Base-by-base conservation (phyloP, 2,329 filamentous ascomycete genomes). In the Dothiorella sarmentorum region DNA sequence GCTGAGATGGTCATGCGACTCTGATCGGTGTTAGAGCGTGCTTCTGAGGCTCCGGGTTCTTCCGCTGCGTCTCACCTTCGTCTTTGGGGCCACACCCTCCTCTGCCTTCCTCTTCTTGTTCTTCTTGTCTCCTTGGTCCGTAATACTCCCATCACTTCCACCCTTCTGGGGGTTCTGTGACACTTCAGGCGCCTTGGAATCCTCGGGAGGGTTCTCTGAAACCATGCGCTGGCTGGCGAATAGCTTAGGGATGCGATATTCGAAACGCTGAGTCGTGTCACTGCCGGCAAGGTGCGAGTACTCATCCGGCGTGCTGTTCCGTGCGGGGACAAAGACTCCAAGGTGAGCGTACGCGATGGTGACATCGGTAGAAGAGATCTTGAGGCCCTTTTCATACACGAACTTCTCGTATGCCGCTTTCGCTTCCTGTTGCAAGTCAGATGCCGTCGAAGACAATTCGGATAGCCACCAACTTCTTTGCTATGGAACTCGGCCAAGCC, bases 401-500 rank as follows among this genome's bases (percentile, higher is more conserved):
- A 67, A 62, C 90, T 90, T 20, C 82, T 79, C 67, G 92, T 45
- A 75, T 3, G 90, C 90, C 20, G 85, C 87, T 69, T 86, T 82
- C 2, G 90, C 89, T 70, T 94, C 89, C 69, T 79, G 61, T 13
- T 33, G 2, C 10, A 18, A 17, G 49, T 35, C 24, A 29, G 29
- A 29, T 20, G 15, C 15, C 29, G 22, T 15, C 24, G 24, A 10
- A 27, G n/a, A 40, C 15, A 22, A 31, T 6, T 22, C 20, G 5
- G 7, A n/a, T n/a, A n/a, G n/a, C 2, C 20, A 37, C 40, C 15
- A 72, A 78, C 78, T 64, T 88, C 85, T 17, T 90, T 77, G 0
- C 84, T 88, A 65, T 84, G 86, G 69, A 92, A 95, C 71, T 95
- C 90, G 1, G 86, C 90, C 72, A 95, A 95, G 0, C 90, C 90